Percentiles rank a stretch among this genome's conserved stretches.
phyloP scores from a whole-genome alignment of 768 basidiomycete species.

The Tricholoma matsutake region DNA sequence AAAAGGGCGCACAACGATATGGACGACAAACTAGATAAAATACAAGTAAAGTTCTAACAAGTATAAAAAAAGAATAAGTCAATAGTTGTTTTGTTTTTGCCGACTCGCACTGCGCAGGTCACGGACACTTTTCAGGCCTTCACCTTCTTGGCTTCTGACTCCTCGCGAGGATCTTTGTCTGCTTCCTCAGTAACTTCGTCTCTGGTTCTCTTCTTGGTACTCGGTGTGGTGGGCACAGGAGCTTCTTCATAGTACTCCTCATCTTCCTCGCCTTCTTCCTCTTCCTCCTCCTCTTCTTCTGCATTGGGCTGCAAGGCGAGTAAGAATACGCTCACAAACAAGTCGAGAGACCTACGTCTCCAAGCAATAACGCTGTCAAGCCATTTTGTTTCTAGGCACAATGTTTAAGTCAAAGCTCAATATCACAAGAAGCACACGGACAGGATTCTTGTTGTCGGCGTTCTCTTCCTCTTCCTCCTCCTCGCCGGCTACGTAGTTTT shows the following conservation, averaged over 20 bases:
- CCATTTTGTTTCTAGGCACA: constrained; percentile 3
- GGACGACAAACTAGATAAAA: background rate
- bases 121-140: constrained; percentile 30
- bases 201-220: constrained; percentile 34
- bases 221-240: constrained; percentile 14
- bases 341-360: constrained; percentile 11
- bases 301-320: constrained; percentile 23
- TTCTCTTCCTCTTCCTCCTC: constrained; percentile 13
- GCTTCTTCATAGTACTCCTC: constrained; percentile 16
- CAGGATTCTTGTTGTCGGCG: constrained; percentile 9
- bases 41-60: background rate
- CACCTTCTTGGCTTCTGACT: constrained; percentile 38
- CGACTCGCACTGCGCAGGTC: constrained; percentile 1
- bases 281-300: constrained; percentile 30
- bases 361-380: constrained; percentile 18
- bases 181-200: constrained; percentile 29
- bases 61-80: constrained; percentile 22
- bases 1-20: too few relatives aligned
- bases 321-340: background rate
- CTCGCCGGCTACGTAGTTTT: constrained; percentile 9
- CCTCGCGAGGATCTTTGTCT: constrained; percentile 22
- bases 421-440: constrained; percentile 6
- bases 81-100: constrained; percentile 12
- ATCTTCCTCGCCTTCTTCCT: constrained; percentile 27
- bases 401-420: background rate